These are phyloP conservation scores for Pleurozium schreberi DNA, from an alignment of 225 moss, liverwort and hornwort species.

Conservation along the genomic window DNA sequence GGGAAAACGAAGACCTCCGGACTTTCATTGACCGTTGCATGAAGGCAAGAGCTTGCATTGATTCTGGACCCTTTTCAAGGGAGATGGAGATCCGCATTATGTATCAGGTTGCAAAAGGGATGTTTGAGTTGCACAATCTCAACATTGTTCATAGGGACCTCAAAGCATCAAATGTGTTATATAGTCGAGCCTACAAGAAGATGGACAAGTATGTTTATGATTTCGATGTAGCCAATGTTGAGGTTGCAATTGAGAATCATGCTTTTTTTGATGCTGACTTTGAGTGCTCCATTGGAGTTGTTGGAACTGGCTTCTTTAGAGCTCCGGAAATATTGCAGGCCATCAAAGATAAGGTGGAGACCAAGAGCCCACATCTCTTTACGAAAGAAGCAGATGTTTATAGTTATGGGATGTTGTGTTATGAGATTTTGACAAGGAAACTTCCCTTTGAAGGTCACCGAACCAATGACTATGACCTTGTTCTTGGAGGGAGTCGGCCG, in stretches of 20 bases:
- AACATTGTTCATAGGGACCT: neutral
- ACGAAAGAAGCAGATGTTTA: neutral
- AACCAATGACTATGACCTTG: neutral
- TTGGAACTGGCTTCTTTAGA: neutral
- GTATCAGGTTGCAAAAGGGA: accelerated
- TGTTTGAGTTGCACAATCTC: neutral
- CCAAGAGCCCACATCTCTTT: neutral
- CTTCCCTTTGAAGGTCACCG: neutral
- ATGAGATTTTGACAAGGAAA: neutral
- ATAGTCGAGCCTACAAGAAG: accelerated
- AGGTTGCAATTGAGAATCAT: too few species aligned
- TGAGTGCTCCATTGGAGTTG: neutral
- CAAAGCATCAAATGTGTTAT: neutral
- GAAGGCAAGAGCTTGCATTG: neutral
- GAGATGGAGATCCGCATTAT: accelerated
- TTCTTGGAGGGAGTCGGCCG: accelerated
- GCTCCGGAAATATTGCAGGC: neutral
- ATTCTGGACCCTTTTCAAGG: neutral
- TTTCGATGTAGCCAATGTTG: neutral
- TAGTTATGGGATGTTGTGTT: neutral
- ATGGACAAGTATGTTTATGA: neutral
- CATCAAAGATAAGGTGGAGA: neutral
- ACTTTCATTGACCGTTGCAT: neutral
- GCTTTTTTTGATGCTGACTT: neutral
- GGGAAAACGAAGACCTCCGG: neutral